Conservation (phyloP, 2,329 filamentous ascomycete species). For the Cyclaneusma minus region DNA sequence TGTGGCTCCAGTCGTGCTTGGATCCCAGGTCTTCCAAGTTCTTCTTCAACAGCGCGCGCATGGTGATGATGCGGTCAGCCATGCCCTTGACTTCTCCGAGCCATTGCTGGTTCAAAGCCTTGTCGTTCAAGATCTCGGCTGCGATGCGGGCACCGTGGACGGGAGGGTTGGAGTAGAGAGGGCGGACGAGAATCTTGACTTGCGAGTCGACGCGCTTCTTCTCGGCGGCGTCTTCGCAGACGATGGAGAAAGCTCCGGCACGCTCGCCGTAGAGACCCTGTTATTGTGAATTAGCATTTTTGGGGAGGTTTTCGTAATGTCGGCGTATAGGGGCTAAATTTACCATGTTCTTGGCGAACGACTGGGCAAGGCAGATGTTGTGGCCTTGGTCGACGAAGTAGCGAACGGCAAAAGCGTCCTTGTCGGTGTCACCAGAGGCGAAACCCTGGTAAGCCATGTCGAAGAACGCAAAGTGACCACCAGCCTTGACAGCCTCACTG, state of each 20-base stretch:
- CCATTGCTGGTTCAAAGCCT: slow-evolving; percentile 82
- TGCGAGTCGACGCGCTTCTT: slow-evolving; percentile 94
- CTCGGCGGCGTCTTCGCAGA: slow-evolving; percentile 73
- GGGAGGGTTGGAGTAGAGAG: slow-evolving; percentile 95
- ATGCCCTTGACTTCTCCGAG: slow-evolving; percentile 93
- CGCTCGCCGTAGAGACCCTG: slow-evolving; percentile 96
- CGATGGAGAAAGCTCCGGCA: slow-evolving; percentile 89
- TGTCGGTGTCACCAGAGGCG: slow-evolving; percentile 79
- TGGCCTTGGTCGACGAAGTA: slow-evolving; percentile 90
- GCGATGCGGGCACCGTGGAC: slow-evolving; percentile 93
- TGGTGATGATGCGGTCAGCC: slow-evolving; percentile 97
- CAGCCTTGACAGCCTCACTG: slow-evolving; percentile 69
- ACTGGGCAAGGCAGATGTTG: slow-evolving; percentile 76
- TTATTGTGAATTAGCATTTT: background rate
- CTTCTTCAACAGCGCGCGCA: slow-evolving; percentile 86
- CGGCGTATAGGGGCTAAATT: slow-evolving; percentile 8
- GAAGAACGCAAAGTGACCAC: slow-evolving; percentile 89
- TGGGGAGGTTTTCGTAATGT: slow-evolving; percentile 7
- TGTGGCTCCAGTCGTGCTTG: slow-evolving; percentile 97
- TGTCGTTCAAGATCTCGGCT: slow-evolving; percentile 76
- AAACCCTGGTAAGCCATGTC: slow-evolving; percentile 99
- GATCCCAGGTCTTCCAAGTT: slow-evolving; percentile 91
- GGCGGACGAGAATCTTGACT: slow-evolving; percentile 94
- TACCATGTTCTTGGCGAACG: slow-evolving; percentile 99
- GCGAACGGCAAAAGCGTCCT: slow-evolving; percentile 84